Evolutionary conservation across 73 alveolate species (phyloP).

Genomic region (Tetrahymena thermophila): DNA sequence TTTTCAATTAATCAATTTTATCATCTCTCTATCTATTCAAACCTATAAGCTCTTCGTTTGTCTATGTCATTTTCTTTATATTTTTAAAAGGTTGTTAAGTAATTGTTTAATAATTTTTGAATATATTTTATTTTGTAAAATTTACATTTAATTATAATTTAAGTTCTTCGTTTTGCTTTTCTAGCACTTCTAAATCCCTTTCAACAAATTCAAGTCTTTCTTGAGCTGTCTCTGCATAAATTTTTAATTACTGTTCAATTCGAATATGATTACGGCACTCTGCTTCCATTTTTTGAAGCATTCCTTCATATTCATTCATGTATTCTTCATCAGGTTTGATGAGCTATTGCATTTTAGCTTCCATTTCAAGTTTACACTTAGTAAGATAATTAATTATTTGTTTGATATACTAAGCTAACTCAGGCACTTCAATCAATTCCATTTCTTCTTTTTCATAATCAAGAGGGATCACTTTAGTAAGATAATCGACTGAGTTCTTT

Average conservation of each 20-base stretch:
- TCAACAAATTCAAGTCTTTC: slow-evolving; percentile 47
- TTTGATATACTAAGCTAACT: neutral
- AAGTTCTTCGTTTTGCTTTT: neutral
- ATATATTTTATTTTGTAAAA: no score
- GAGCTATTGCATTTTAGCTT: neutral
- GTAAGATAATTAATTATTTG: neutral
- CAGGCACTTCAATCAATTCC: neutral
- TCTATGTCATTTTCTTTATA: neutral
- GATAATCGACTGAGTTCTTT: neutral
- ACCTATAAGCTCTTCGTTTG: neutral
- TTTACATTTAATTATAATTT: neutral
- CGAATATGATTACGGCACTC: slow-evolving; percentile 61
- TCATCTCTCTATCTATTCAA: neutral
- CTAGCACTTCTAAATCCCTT: neutral
- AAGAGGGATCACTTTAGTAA: neutral
- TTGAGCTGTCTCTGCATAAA: slow-evolving; percentile 54
- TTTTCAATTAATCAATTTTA: neutral
- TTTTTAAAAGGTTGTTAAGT: neutral
- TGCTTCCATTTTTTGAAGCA: slow-evolving; percentile 60
- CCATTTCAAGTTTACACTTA: neutral
- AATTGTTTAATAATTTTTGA: neutral
- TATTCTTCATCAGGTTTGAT: slow-evolving; percentile 17
- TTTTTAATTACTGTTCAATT: slow-evolving; percentile 57
- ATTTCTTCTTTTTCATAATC: neutral
- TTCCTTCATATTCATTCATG: slow-evolving; percentile 57